Percentiles rank a stretch among this genome's conserved stretches.
These are phyloP conservation scores for Hyparrhenia diplandra DNA, from an alignment of 176 grass and related monocot genomes.

Conservation along the genomic window DNA sequence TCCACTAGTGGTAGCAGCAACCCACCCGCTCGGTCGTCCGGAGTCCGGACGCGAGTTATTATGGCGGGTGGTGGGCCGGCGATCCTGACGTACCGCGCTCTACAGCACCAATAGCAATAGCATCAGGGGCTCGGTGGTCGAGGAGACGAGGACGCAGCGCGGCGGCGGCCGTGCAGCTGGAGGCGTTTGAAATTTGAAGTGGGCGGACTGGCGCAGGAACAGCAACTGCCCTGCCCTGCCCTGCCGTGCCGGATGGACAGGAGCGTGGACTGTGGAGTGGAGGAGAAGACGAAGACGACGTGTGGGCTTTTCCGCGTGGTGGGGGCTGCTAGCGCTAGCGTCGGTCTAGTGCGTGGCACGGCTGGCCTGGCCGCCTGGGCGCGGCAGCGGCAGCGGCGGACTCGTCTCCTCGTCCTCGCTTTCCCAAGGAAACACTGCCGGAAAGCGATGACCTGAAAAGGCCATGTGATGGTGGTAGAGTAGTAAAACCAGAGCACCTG, in stretches of 20 bases:
- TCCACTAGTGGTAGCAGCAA: neutral
- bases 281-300: neutral
- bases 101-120: neutral
- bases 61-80: neutral
- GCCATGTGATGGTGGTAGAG: too few species aligned
- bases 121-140: neutral
- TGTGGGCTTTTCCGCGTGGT: conserved; percentile 19
- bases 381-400: neutral
- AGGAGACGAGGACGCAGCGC: neutral
- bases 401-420: neutral
- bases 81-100: neutral
- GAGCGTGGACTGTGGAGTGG: neutral
- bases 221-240: neutral
- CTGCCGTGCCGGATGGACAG: neutral
- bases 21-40: neutral
- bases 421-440: neutral
- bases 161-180: neutral
- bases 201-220: neutral
- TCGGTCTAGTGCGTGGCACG: neutral
- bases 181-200: conserved; percentile 45
- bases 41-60: neutral
- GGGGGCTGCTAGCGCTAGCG: neutral
- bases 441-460: conserved; percentile 39
- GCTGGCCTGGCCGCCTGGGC: neutral
- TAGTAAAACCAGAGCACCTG: neutral